Evolutionary conservation across 352 stramenopile species (phyloP).

Genomic region (Elongisporangium prolatum): DNA sequence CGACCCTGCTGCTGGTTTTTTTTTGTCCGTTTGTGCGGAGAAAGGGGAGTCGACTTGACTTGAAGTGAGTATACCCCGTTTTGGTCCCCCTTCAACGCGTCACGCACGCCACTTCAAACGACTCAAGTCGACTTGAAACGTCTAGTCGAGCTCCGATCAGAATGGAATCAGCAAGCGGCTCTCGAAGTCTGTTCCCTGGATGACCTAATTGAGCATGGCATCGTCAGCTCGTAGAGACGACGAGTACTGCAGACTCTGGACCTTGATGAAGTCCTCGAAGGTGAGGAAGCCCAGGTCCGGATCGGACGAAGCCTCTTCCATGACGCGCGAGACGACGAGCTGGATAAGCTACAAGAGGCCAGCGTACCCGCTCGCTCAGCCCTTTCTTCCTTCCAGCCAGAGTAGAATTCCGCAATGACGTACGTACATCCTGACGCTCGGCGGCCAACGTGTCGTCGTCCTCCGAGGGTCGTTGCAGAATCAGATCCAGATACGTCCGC

Average conservation of each 20-base stretch:
- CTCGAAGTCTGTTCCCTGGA: conserved; percentile 61
- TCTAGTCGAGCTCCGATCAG: conserved; percentile 14
- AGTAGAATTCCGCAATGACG: not conserved
- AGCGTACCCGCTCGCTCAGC: not conserved
- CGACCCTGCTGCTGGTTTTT: no score
- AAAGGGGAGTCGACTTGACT: not conserved
- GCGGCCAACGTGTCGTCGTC: conserved; percentile 16
- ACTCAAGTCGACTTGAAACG: not conserved
- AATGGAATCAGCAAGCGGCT: conserved; percentile 51
- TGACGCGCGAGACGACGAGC: conserved; percentile 31
- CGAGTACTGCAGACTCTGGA: conserved; percentile 8
- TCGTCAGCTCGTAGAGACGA: conserved; percentile 5
- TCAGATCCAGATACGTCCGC: conserved; percentile 32
- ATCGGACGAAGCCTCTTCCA: conserved; percentile 51
- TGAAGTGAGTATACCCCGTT: not conserved
- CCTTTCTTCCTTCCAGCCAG: not conserved
- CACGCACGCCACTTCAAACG: not conserved
- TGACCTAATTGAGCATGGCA: conserved; percentile 20
- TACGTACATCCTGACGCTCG: conserved; percentile 26
- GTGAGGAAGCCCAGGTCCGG: conserved; percentile 34
- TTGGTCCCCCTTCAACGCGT: not conserved
- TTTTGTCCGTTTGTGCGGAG: not conserved
- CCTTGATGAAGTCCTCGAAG: conserved; percentile 68
- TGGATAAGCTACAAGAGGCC: conserved; percentile 27
- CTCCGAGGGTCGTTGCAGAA: conserved; percentile 28